Evolutionary conservation across 331 rosid genomes (phyloP), one percentile per base, ranked within the genome.

Genomic region (Cydonia oblonga): DNA sequence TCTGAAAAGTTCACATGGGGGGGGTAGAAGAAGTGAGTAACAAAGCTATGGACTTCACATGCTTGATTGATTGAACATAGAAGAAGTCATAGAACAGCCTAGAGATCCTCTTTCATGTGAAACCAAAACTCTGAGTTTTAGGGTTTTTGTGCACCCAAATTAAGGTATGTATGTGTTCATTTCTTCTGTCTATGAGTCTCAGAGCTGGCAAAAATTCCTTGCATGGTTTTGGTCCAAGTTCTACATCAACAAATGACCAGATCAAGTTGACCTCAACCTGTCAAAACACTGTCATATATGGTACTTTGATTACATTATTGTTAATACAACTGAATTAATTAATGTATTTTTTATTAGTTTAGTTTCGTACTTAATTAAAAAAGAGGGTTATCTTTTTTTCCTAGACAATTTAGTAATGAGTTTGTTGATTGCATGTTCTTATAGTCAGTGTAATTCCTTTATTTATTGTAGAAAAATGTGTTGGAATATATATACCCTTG

Each of bases 1-100:
- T 83, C 92, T 88, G 89, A 82, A 88, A 90, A 91, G 28, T 76
- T 76, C 92, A 86, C 95, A 72, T 86, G 90, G 74, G 42, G 42
- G 42, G 42, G 1, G 7, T 5, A 19, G 25, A 23, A 13, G 59
- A 72, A 60, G 76, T 59, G 42, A 24, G 40, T 57, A 15, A 9
- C 18, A 35, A 57, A 35, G 65, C 9, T 26, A 54, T 4, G 56
- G 67, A 40, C 28, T 24, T 38, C 59, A 42, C 68, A 60, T 59
- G 59, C 76, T 28, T 71, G 66, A 30, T 30, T 32, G 35, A 33
- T 70, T 53, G 53, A 70, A 3, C 53, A 26, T 72, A 60, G 29
- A 60, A 42, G 4, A n/a, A n/a, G n/a, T n/a, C n/a, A n/a, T n/a
- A n/a, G n/a, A 4, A 52, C 25, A 72, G 68, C 28, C 42, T 42